A percentile compares a stretch with the other conserved stretches of the same genome.
These are phyloP conservation scores for Aspergillus kassunensis DNA, from an alignment of 495 filamentous ascomycete genomes.

Conservation along the genomic window DNA sequence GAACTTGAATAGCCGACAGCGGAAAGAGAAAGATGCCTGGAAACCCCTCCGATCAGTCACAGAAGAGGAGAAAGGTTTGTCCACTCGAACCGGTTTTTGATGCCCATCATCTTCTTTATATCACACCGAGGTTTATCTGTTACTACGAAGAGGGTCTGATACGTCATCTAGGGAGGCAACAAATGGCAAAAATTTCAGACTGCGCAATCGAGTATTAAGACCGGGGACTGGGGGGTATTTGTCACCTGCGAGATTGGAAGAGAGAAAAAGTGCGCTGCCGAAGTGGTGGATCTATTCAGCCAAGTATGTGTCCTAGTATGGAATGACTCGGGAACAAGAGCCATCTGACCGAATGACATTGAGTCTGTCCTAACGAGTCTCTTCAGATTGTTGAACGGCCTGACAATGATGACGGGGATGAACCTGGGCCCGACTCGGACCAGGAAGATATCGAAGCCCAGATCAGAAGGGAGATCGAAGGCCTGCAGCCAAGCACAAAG, in stretches of 20 bases:
- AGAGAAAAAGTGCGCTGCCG: slow-evolving; percentile 72
- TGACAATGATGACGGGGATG: slow-evolving; percentile 26
- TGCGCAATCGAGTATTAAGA: slow-evolving; percentile 47
- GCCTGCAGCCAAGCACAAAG: slow-evolving; percentile 51
- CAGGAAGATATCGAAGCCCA: slow-evolving; percentile 76
- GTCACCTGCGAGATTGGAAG: slow-evolving; percentile 78
- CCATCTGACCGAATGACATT: neutral
- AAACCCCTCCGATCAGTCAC: slow-evolving; percentile 18
- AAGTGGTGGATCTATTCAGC: slow-evolving; percentile 69
- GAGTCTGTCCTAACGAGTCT: neutral
- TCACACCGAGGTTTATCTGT: neutral
- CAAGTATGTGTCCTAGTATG: slow-evolving; percentile 48
- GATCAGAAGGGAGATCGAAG: slow-evolving; percentile 72
- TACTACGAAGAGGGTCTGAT: slow-evolving; percentile 6
- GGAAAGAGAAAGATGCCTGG: slow-evolving; percentile 34
- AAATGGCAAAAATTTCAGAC: slow-evolving; percentile 28
- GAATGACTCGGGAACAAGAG: neutral
- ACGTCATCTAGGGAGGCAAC: slow-evolving; percentile 24
- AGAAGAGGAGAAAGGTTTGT: slow-evolving; percentile 39
- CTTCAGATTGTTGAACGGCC: slow-evolving; percentile 20
- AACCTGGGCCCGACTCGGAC: slow-evolving; percentile 34
- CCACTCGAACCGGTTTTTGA: neutral
- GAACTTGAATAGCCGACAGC: slow-evolving; percentile 26
- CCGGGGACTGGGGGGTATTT: slow-evolving; percentile 84
- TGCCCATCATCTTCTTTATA: neutral